These are phyloP conservation scores for Dentipellis fragilis DNA, from an alignment of 768 basidiomycete genomes.

Conservation along the genomic window DNA sequence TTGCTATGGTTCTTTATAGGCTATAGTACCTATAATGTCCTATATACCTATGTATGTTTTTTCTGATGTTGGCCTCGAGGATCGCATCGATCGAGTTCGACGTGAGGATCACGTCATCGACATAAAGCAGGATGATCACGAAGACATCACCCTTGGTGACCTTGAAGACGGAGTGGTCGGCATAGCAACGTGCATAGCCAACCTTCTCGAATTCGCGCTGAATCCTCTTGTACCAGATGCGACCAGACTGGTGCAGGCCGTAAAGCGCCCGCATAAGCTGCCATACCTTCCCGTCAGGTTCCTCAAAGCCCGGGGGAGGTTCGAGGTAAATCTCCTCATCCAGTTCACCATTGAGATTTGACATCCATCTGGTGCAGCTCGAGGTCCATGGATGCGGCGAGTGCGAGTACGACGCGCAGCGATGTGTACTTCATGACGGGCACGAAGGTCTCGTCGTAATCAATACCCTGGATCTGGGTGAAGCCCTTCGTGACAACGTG, in stretches of 20 bases:
- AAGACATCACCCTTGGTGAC: too few relatives aligned
- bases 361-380: not conserved
- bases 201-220: not conserved
- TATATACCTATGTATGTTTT: too few relatives aligned
- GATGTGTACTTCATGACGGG: constrained; percentile 30
- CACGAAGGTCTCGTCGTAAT: constrained; percentile 33
- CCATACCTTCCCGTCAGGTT: not conserved
- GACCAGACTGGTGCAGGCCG: not conserved
- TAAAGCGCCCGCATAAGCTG: not conserved
- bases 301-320: not conserved
- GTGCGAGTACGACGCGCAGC: constrained; percentile 24
- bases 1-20: too few relatives aligned
- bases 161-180: not conserved
- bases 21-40: too few relatives aligned
- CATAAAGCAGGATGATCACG: constrained; percentile 10
- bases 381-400: constrained; percentile 3
- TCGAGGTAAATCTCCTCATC: not conserved
- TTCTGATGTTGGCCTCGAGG: not conserved
- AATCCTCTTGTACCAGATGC: constrained; percentile 1
- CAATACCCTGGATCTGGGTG: constrained; percentile 29
- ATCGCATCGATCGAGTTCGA: not conserved
- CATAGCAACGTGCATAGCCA: not conserved
- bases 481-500: constrained; percentile 32
- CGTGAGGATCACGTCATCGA: constrained; percentile 13
- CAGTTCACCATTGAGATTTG: not conserved